These are phyloP conservation scores for Parastagonospora nodorum DNA, from an alignment of 2,329 filamentous ascomycete genomes.

Conservation along the genomic window DNA sequence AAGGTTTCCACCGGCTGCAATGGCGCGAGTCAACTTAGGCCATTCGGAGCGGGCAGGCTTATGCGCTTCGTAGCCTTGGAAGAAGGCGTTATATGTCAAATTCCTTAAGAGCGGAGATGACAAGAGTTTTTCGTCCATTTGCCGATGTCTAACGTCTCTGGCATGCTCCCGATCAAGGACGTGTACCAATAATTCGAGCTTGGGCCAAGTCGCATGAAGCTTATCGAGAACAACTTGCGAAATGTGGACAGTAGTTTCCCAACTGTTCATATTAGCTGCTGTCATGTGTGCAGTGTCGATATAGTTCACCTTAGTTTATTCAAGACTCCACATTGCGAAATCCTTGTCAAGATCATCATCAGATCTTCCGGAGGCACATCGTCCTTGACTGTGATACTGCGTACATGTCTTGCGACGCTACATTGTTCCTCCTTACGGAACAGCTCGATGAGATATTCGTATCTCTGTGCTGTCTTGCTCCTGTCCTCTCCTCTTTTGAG, in stretches of 20 bases:
- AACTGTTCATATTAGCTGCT: constrained; percentile 3
- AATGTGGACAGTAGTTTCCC: constrained; percentile 7
- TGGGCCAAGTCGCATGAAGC: constrained; percentile 9
- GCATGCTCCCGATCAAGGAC: constrained; percentile 1
- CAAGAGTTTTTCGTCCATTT: constrained; percentile 12
- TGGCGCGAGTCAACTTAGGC: constrained; percentile 7
- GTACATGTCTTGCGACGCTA: constrained; percentile 9
- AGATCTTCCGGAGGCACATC: constrained; percentile 10
- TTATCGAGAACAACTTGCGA: constrained; percentile 6
- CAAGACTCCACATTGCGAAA: constrained; percentile 2
- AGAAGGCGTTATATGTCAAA: constrained; percentile 9
- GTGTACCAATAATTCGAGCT: constrained; percentile 9
- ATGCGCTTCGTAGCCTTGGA: constrained; percentile 1
- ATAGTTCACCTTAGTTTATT: constrained; percentile 1
- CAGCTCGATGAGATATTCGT: constrained; percentile 1
- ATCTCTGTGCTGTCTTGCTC: neutral
- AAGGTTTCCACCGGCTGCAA: constrained; percentile 1
- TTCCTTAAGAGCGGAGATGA: constrained; percentile 10
- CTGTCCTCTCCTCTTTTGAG: neutral
- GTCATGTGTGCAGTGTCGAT: neutral
- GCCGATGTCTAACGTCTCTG: neutral
- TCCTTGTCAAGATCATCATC: constrained; percentile 4
- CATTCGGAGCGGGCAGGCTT: constrained; percentile 7
- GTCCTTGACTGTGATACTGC: constrained; percentile 7
- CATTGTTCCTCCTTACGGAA: neutral